These are phyloP conservation scores for Amoebophrya sp. DNA, from an alignment of 169 alveolate genomes.

Conservation along the genomic window DNA sequence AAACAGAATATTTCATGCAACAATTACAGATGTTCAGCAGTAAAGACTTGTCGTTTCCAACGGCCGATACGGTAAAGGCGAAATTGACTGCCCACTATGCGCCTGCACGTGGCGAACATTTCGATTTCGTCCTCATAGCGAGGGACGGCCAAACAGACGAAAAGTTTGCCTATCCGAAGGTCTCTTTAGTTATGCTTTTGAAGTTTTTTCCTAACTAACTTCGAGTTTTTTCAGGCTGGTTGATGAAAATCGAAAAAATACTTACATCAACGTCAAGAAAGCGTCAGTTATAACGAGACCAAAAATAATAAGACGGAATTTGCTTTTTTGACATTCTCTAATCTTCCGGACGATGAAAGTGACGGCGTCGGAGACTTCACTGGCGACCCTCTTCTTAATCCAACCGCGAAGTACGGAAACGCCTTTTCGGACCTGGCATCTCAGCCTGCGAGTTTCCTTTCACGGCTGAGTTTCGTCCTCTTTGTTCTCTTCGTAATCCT, in stretches of 20 bases:
- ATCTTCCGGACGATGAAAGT: background rate
- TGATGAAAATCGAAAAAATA: no score
- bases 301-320: no score
- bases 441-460: background rate
- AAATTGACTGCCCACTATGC: background rate
- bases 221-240: no score
- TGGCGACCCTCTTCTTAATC: background rate
- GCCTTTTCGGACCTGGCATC: background rate
- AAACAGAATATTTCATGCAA: no score
- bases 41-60: no score
- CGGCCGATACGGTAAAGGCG: background rate
- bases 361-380: background rate
- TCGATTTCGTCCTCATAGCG: background rate
- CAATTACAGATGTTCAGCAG: no score
- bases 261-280: no score
- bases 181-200: no score
- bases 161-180: background rate
- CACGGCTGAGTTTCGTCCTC: background rate
- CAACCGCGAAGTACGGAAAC: background rate
- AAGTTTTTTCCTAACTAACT: no score
- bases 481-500: background rate
- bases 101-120: background rate
- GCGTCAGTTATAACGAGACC: no score
- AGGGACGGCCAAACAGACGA: slow-evolving; percentile 3
- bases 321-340: no score